A percentile compares a stretch with the other conserved stretches of the same genome.
These are phyloP conservation scores for Cyclotella atomus DNA, from an alignment of 108 stramenopile genomes.

Conservation along the genomic window DNA sequence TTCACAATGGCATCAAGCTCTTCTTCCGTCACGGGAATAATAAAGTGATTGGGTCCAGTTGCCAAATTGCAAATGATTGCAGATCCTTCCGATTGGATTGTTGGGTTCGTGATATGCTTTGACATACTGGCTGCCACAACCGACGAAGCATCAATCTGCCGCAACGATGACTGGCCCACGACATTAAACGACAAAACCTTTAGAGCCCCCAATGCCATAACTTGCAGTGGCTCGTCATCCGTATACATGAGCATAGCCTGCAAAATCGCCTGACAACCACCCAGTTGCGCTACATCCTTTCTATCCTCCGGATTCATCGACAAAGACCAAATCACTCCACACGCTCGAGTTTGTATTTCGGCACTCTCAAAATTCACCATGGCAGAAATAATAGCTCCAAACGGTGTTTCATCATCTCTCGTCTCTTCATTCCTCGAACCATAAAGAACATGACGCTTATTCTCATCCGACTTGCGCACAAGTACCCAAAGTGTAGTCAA, in stretches of 20 bases:
- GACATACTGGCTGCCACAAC: constrained; percentile 36
- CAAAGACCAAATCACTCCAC: constrained; percentile 39
- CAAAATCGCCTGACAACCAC: constrained; percentile 41
- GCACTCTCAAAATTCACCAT: constrained; percentile 43
- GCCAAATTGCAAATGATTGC: constrained; percentile 43
- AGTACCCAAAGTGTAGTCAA: constrained; percentile 37
- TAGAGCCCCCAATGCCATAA: constrained; percentile 38
- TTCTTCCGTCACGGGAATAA: constrained; percentile 18
- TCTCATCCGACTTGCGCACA: constrained; percentile 34
- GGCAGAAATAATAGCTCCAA: constrained; percentile 50
- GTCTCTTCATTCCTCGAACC: constrained; percentile 13
- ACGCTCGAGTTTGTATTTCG: constrained; percentile 35
- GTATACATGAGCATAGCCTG: constrained; percentile 21
- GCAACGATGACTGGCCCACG: constrained; percentile 23
- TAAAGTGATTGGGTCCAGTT: constrained; percentile 22
- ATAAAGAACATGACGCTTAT: constrained; percentile 29
- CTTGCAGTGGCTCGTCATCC: constrained; percentile 27
- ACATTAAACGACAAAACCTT: constrained; percentile 35
- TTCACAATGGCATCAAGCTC: constrained; percentile 26
- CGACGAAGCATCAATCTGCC: constrained; percentile 1
- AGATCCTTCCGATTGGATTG: constrained; percentile 44
- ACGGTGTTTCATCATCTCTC: constrained; percentile 10
- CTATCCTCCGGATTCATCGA: constrained; percentile 28
- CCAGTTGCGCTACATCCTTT: constrained; percentile 31
- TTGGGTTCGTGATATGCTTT: constrained; percentile 21